A percentile compares a stretch with the other conserved stretches of the same genome.
Evolutionary conservation across 495 filamentous ascomycete species (phyloP).

Genomic region (Extremus antarcticus): DNA sequence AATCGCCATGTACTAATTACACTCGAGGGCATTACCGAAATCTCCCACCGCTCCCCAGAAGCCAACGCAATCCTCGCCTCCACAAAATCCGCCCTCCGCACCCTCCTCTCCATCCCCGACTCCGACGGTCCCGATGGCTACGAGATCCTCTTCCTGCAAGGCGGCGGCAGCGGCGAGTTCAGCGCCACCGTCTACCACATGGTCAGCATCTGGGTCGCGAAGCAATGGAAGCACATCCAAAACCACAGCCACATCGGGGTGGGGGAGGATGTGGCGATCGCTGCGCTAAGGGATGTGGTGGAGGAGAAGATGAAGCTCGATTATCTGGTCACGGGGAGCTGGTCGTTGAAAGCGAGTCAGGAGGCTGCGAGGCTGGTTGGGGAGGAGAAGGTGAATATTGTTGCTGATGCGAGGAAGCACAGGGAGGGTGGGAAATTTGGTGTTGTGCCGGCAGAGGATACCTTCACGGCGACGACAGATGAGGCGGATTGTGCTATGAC

Average conservation of each 20-base stretch:
- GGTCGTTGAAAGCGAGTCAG: constrained; percentile 85
- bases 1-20: too few species aligned
- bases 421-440: constrained; percentile 86
- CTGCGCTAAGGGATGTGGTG: constrained; percentile 50
- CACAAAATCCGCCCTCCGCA: constrained; percentile 24
- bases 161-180: constrained; percentile 74
- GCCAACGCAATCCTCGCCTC: constrained; percentile 41
- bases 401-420: constrained; percentile 52
- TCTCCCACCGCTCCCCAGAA: constrained; percentile 75
- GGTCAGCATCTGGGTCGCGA: constrained; percentile 68
- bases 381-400: constrained; percentile 67
- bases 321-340: constrained; percentile 86
- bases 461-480: constrained; percentile 57
- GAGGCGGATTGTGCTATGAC: constrained; percentile 55
- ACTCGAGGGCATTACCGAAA: constrained; percentile 71
- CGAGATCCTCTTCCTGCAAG: constrained; percentile 73
- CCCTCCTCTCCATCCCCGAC: constrained; percentile 58
- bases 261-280: constrained; percentile 41
- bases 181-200: constrained; percentile 72
- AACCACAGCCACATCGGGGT: constrained; percentile 19
- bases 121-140: constrained; percentile 44
- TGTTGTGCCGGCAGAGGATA: constrained; percentile 60
- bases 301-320: constrained; percentile 63
- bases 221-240: constrained; percentile 35
- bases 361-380: constrained; percentile 71